Base-by-base conservation (phyloP, 1,284 basidiomycete species). In the Flammula alnicola region DNA sequence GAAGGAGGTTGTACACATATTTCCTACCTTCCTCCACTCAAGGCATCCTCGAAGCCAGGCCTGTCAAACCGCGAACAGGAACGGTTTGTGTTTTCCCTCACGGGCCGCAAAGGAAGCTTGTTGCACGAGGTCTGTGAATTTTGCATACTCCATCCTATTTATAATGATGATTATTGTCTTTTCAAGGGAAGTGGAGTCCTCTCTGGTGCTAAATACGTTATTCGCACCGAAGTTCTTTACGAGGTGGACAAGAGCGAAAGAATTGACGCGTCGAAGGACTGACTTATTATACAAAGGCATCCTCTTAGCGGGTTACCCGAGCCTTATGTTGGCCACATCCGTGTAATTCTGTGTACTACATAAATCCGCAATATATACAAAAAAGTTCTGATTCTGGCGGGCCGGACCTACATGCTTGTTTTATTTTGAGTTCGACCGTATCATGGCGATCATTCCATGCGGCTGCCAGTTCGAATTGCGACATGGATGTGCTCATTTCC, bases 31-130 rank as follows among this genome's bases (percentile, higher is more conserved):
- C 73, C 10, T 60, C 67, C 16, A 57, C 56, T 31, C 56, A 66
- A 47, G 66, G 75, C 20, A 63, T 75, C 9, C n/a, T 80, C 49
- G 72, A 78, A 50, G 75, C 79, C 4, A 69, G 72, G 11, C 72
- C 74, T 2, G 72, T 81, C n/a, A 64, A 67, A 48, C 79, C 80
- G 0, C 60, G 75, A 11, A 69, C 73, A 20, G 80, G 80, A 0
- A 73, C 76, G 0, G 76, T 79, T 1, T 67, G 76, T 30, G 74
- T 79, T 39, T 82, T 81, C 63, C 79, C 77, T 52, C 69, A 76
- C 61, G 76, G 64, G 58, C 62, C 6, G 61, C 69, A 20, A 51
- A 55, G n/a, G n/a, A 11, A 69, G 67, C 37, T 48, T 70, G 39
- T n/a, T 70, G 51, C 69, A 71, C 45, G 69, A 71, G 60, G 66